Evolutionary conservation across 352 stramenopile species (phyloP), one percentile per base, ranked within the genome.

Genomic region (Globisporangium splendens): DNA sequence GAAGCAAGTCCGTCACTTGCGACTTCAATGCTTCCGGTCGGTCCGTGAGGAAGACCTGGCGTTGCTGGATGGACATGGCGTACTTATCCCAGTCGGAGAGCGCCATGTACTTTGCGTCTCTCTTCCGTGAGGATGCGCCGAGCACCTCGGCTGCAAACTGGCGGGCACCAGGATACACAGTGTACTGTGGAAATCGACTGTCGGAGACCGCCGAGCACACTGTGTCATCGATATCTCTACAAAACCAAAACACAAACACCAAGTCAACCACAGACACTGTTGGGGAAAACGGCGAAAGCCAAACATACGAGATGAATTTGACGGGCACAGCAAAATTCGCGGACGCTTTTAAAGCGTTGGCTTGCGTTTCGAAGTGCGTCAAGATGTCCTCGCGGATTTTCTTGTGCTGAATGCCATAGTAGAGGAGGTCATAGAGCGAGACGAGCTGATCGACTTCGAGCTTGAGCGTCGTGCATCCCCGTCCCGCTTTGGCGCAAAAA

Each of bases 341-440:
- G 2, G 43, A 33, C 3, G 31, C 50, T 17, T 44, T 46, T n/a
- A 61, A 42, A 15, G 22, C 24, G 18, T 24, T 14, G 15, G 62
- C 56, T 20, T 68, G 62, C 1, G 47, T 17, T 10, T 59, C 48
- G 22, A 68, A 68, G 50, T 68, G 62, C 14, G 20, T 38, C 22
- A 68, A 51, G 46, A 68, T 51, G 4, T 33, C 44, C 0, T 64
- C 56, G 21, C 62, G 62, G 11, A 59, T 28, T 15, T 18, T 24
- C 24, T 41, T 43, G 38, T 41, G 50, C 18, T 31, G 17, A 13
- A 70, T 63, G 2, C 28, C 8, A 41, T 14, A 18, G 39, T 54
- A 55, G 1, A 68, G 21, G 17, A 70, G 60, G 2, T 61, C 59
- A 28, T 65, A 61, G 18, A 70, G 55, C 28, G 63, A 64, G 11